Evolutionary conservation across 495 filamentous ascomycete genomes (phyloP).

Genomic region (Penicillium soppii): DNA sequence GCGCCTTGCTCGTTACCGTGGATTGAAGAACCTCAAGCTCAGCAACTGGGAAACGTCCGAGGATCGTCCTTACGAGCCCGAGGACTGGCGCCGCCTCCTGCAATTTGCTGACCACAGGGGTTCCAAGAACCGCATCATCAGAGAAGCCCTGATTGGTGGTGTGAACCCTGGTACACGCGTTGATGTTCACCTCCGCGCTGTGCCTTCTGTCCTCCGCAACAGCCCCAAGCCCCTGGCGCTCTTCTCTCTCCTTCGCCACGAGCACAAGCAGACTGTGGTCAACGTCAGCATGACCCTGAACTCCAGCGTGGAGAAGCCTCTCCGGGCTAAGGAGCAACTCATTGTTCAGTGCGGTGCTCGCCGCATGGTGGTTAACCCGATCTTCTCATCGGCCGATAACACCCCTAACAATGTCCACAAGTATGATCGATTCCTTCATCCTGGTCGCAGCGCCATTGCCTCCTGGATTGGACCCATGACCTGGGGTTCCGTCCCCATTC

Average conservation of each 20-base stretch:
- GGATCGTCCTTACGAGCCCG: conserved; percentile 80
- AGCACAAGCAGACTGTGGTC: conserved; percentile 86
- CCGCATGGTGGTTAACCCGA: conserved; percentile 79
- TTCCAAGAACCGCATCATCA: conserved; percentile 67
- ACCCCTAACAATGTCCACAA: conserved; percentile 96
- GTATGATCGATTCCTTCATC: conserved; percentile 89
- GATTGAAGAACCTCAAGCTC: conserved; percentile 82
- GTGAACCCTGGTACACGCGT: conserved; percentile 81
- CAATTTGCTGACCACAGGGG: conserved; percentile 81
- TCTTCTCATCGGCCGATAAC: conserved; percentile 81
- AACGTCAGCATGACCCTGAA: conserved; percentile 83
- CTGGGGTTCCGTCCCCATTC: conserved; percentile 85
- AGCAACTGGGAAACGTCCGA: conserved; percentile 86
- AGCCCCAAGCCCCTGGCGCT: conserved; percentile 62
- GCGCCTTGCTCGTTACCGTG: conserved; percentile 79
- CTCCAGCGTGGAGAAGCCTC: conserved; percentile 65
- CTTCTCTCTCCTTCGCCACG: conserved; percentile 86
- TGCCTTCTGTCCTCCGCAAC: conserved; percentile 59
- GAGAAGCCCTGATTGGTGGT: conserved; percentile 83
- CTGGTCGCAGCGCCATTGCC: conserved; percentile 86
- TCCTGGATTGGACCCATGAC: conserved; percentile 86
- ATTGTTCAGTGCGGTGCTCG: conserved; percentile 87
- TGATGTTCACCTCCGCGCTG: conserved; percentile 71
- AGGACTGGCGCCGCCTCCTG: conserved; percentile 83
- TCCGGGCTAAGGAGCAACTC: conserved; percentile 87